phyloP scores from a whole-genome alignment of 2,329 filamentous ascomycete species.

The Ambrosiella cleistominuta region DNA sequence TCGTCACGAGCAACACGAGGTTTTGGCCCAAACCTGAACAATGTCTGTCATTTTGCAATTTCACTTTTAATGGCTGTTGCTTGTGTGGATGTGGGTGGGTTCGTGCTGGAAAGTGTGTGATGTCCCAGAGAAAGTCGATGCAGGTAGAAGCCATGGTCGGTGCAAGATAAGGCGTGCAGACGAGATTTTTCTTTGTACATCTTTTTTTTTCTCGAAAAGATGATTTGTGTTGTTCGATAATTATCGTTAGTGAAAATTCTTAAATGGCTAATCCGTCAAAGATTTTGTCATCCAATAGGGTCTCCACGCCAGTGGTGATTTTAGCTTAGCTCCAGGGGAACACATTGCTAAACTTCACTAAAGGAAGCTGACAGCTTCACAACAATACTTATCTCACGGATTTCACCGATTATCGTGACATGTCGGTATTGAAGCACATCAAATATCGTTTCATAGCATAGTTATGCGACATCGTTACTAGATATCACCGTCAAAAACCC shows the following conservation, averaged over 20 bases:
- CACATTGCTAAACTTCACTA: background rate
- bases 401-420: no score
- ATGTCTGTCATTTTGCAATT: no score
- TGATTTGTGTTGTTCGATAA: background rate
- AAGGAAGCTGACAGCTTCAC: background rate
- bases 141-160: no score
- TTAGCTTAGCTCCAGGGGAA: background rate
- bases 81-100: no score
- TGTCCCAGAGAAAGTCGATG: no score
- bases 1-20: background rate
- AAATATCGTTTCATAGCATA: background rate
- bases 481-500: background rate
- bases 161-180: no score
- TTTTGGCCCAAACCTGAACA: background rate
- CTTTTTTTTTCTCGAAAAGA: no score
- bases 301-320: background rate
- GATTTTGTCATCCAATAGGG: background rate
- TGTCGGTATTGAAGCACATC: background rate
- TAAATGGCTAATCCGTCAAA: background rate
- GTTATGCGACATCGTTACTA: background rate
- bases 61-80: no score
- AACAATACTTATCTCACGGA: no score
- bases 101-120: no score
- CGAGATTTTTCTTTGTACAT: no score
- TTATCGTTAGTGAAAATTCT: background rate